Evolutionary conservation across 148 eudicot genomes (phyloP), one percentile per base, ranked within the genome.

Genomic region (Rhododendron griersonianum): DNA sequence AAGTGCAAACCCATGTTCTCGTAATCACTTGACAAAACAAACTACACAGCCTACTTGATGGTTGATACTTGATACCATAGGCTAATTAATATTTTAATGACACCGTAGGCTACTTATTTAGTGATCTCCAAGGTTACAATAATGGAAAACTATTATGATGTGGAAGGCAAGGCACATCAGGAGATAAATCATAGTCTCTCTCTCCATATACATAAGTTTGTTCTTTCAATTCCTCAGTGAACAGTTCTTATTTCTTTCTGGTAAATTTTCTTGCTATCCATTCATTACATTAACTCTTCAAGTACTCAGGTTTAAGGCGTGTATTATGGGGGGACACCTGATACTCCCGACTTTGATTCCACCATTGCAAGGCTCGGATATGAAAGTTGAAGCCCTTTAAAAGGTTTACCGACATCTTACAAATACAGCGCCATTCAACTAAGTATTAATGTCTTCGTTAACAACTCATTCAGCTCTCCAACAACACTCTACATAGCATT

Each of bases 311-410:
- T 33, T 33, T 33, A 28, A 71, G 77, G 77, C 6, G 41, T 71
- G 1, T 39, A 7, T 75, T 75, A 75, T 14, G 47, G 47, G 21
- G 79, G 79, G 79, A 21, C 41, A 39, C 45, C 79, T 37, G 2
- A 39, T 15, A 33, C 10, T 75, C 45, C 79, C 11, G 18, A 18
- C 44, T 39, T 37, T 75, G 77, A 75, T 75, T 73, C 78, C 10
- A 13, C 39, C 4, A 16, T 74, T 15, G 79, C 48, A 39, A 16
- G 44, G 23, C n/a, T 16, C 41, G 25, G 79, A 75, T 39, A 75
- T 75, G 79, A 35, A 75, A 37, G 79, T 48, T 75, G 21, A 75
- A 75, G 79, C 79, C 48, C 79, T 75, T 75, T 75, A 18, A 75
- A 39, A 35, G 44, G 23, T 33, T 4, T 33, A 73, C 15, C 44